Conservation (phyloP, 2,329 filamentous ascomycete genomes). For the Torrubiellomyces zombiae region DNA sequence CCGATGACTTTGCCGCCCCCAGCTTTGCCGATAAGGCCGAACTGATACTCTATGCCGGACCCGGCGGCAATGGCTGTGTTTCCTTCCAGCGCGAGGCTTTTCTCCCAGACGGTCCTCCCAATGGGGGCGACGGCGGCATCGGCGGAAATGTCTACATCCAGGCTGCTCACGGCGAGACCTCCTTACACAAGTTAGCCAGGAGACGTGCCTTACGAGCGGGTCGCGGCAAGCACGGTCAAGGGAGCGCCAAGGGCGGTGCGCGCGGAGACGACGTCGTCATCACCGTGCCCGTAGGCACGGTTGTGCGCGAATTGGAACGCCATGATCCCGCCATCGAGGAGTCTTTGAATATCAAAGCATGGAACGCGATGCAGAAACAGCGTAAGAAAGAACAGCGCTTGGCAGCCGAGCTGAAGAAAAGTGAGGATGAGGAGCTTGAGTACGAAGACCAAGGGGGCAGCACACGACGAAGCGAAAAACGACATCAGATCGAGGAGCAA, state of each 20-base stretch:
- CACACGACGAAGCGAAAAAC: slow-evolving; percentile 2
- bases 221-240: slow-evolving; percentile 62
- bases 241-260: slow-evolving; percentile 55
- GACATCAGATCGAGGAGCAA: slow-evolving; percentile 10
- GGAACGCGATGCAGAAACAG: slow-evolving; percentile 16
- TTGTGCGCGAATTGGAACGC: slow-evolving; percentile 68
- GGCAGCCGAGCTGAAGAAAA: slow-evolving; percentile 18
- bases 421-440: slow-evolving; percentile 4
- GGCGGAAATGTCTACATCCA: slow-evolving; percentile 93
- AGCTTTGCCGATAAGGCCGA: slow-evolving; percentile 79
- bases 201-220: slow-evolving; percentile 59
- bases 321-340: slow-evolving; percentile 63
- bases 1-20: slow-evolving; percentile 68
- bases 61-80: slow-evolving; percentile 81
- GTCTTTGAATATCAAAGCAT: slow-evolving; percentile 17
- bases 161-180: slow-evolving; percentile 79
- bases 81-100: slow-evolving; percentile 89
- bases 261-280: slow-evolving; percentile 78
- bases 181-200: slow-evolving; percentile 76
- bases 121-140: slow-evolving; percentile 84
- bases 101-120: slow-evolving; percentile 73
- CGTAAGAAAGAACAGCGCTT: slow-evolving; percentile 12
- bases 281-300: slow-evolving; percentile 81
- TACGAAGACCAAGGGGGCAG: slow-evolving; percentile 2
- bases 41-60: slow-evolving; percentile 60